Evolutionary conservation across 2,329 filamentous ascomycete species (phyloP).

Genomic region (Talaromyces sp.): DNA sequence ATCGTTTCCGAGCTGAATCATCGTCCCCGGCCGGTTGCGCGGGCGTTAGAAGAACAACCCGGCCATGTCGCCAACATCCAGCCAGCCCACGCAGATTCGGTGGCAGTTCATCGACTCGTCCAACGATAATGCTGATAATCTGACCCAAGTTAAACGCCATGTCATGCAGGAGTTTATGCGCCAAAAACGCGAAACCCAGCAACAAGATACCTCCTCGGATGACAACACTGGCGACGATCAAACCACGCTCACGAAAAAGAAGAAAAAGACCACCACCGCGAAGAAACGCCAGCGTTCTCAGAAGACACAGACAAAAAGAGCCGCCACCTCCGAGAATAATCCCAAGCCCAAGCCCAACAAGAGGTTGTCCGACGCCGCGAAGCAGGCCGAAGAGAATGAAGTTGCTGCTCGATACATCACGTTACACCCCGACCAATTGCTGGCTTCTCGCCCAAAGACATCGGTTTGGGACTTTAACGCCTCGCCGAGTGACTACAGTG

Average conservation of each 20-base stretch:
- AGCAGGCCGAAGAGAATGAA: background rate
- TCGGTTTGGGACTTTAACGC: background rate
- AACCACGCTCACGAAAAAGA: background rate
- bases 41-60: background rate
- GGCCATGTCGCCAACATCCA: background rate
- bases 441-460: background rate
- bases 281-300: background rate
- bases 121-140: constrained; percentile 28
- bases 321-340: background rate
- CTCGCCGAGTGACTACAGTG: background rate
- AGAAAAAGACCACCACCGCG: background rate
- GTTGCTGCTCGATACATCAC: background rate
- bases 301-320: constrained; percentile 1
- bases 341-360: background rate
- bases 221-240: background rate
- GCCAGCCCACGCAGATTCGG: constrained; percentile 11
- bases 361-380: background rate
- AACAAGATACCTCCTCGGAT: constrained; percentile 6
- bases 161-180: constrained; percentile 41
- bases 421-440: background rate
- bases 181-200: constrained; percentile 22
- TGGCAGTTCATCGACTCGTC: constrained; percentile 40
- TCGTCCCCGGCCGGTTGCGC: background rate
- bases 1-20: background rate
- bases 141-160: constrained; percentile 38